A percentile compares a stretch with the other conserved stretches of the same genome.
Conservation (phyloP, 2,329 filamentous ascomycete genomes). For the Karstenula rhodostoma region DNA sequence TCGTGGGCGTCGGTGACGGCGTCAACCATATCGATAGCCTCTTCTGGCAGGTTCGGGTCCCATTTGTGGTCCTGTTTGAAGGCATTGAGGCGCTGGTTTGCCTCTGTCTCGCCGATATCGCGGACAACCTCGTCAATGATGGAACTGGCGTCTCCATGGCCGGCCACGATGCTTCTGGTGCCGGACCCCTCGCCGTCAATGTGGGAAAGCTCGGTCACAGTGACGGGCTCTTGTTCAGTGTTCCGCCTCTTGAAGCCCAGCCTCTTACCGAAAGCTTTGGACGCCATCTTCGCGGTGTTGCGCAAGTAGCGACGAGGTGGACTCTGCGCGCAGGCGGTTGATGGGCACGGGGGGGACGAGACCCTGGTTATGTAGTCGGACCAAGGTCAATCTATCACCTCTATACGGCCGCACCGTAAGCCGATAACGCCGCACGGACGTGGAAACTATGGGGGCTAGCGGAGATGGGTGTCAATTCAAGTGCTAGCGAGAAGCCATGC, state of each 20-base stretch:
- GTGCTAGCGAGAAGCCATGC: background rate
- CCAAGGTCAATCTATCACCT: background rate
- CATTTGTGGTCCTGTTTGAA: slow-evolving; percentile 14
- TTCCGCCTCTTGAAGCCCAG: slow-evolving; percentile 7
- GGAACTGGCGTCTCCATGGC: background rate
- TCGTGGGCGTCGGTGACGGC: slow-evolving; percentile 12
- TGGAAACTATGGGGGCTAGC: background rate
- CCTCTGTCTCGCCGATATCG: slow-evolving; percentile 9
- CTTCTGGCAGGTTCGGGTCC: slow-evolving; percentile 23
- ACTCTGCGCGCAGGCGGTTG: background rate
- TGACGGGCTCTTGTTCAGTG: slow-evolving; percentile 6
- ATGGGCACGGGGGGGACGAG: background rate
- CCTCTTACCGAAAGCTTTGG: slow-evolving; percentile 6
- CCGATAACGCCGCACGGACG: slow-evolving; percentile 3
- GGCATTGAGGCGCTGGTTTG: slow-evolving; percentile 3
- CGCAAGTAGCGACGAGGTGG: background rate
- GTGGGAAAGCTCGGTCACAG: background rate
- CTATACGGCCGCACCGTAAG: background rate
- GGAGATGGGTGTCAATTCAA: background rate
- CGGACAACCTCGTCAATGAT: slow-evolving; percentile 10
- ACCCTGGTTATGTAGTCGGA: background rate
- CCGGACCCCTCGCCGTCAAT: background rate
- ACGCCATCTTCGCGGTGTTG: background rate
- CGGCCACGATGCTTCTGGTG: background rate
- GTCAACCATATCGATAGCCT: slow-evolving; percentile 13